These are phyloP conservation scores for Saccharomycopsis selenospora DNA, from an alignment of 805 yeast species.

Conservation along the genomic window DNA sequence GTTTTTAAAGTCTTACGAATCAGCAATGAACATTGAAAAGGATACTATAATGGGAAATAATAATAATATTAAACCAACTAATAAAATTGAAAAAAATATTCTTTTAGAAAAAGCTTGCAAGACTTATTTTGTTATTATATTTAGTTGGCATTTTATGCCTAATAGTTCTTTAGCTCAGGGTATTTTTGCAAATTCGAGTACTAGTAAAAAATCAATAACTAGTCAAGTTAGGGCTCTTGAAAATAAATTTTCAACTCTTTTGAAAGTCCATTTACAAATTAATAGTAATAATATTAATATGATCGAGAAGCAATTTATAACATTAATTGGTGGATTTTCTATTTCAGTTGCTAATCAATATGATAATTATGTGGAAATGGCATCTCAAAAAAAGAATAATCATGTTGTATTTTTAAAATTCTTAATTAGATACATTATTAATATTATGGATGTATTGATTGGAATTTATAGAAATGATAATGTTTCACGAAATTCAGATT, in stretches of 20 bases:
- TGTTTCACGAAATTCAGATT: constrained; percentile 9
- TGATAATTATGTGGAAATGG: neutral
- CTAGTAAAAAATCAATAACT: neutral
- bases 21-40: neutral
- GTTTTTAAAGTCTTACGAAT: neutral
- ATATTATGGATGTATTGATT: constrained; percentile 29
- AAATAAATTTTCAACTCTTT: neutral
- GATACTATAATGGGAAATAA: neutral
- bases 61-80: neutral
- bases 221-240: neutral
- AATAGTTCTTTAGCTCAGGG: neutral
- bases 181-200: neutral
- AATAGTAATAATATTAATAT: constrained; percentile 15
- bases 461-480: neutral
- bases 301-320: constrained; percentile 31
- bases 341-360: constrained; percentile 22
- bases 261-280: neutral
- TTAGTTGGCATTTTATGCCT: constrained; percentile 9
- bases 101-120: constrained; percentile 1
- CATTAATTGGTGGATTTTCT: constrained; percentile 35
- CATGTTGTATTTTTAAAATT: neutral
- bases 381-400: neutral
- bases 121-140: constrained; percentile 1
- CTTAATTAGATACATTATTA: constrained; percentile 34
- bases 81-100: constrained; percentile 1